Evolutionary conservation across 805 yeast species (phyloP), one percentile per base, ranked within the genome.

Genomic region (Pichia scutulata): DNA sequence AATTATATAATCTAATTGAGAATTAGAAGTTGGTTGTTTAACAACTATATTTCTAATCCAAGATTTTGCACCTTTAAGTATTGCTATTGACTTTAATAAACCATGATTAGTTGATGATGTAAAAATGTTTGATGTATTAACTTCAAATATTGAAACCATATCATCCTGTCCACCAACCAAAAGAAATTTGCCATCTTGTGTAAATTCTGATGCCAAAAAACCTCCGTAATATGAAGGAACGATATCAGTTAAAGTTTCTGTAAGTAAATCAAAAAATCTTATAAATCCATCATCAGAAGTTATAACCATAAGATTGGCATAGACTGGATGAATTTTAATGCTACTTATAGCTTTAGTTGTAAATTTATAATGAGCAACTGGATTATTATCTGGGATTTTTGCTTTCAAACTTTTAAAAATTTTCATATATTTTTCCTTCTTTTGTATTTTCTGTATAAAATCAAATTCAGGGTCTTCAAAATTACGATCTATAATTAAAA

Each of bases 211-310:
- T 55, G 78, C 74, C 28, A 76, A 64, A 12, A 83, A 66, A 0
- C 89, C 88, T 36, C 84, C 86, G 61, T 81, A 86, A 58, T 81
- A 82, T 36, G 84, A 75, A 4, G 86, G 80, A 33, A 79, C 63
- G 1, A 82, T 68, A 56, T 83, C 90, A 1, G 78, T 58, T 4
- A 76, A 51, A 12, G 49, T 51, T 53, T 77, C 80, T 7, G 60
- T 62, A 23, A 60, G 57, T 2, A 82, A 61, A 60, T 83, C 84
- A 44, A 85, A 67, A 18, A 85, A 57, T 44, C 85, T 67, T 24
- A 82, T 66, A 53, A 75, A 76, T 2, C 89, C 93, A 60, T 84
- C 89, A 53, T 80, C 85, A 7, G 80, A 70, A 0, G 84, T 77
- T n/a, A 81, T 60, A 0, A 81, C 76, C 8, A 78, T 47, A 7